Conservation (phyloP, 2,329 filamentous ascomycete species). For the Colletotrichum sp. region DNA sequence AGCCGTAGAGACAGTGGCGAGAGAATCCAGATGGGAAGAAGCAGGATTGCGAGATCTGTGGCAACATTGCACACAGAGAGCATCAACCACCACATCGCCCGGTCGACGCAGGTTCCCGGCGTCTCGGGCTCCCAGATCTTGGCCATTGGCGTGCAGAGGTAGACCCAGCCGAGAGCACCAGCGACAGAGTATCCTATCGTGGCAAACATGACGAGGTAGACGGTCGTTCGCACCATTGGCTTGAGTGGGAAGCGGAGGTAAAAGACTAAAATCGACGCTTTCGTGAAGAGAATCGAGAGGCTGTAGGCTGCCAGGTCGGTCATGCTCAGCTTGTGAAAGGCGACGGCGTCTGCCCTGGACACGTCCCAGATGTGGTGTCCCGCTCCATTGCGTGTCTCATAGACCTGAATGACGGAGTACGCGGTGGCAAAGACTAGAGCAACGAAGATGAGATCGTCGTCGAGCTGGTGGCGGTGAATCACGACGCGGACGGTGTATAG, state of each 20-base stretch:
- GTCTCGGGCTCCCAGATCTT: slow-evolving; percentile 6
- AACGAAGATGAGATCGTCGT: slow-evolving; percentile 16
- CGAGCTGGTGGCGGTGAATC: slow-evolving; percentile 8
- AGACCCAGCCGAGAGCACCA: slow-evolving; percentile 1
- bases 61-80: slow-evolving; percentile 17
- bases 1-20: not conserved
- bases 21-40: slow-evolving; percentile 20
- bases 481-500: slow-evolving; percentile 11
- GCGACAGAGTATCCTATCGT: slow-evolving; percentile 8
- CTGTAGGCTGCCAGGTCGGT: slow-evolving; percentile 22
- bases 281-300: slow-evolving; percentile 23
- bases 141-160: slow-evolving; percentile 15
- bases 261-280: slow-evolving; percentile 24
- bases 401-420: slow-evolving; percentile 12
- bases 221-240: not conserved
- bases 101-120: slow-evolving; percentile 13
- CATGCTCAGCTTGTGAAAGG: slow-evolving; percentile 17
- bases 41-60: slow-evolving; percentile 22
- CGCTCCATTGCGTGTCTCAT: slow-evolving; percentile 7
- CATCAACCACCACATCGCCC: slow-evolving; percentile 18
- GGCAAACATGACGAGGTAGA: slow-evolving; percentile 17
- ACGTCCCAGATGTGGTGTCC: slow-evolving; percentile 17
- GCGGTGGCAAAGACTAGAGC: slow-evolving; percentile 4
- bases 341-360: not conserved
- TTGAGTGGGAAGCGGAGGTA: slow-evolving; percentile 24